Evolutionary conservation across 352 stramenopile genomes (phyloP).

Genomic region (Lagenidium sp.): DNA sequence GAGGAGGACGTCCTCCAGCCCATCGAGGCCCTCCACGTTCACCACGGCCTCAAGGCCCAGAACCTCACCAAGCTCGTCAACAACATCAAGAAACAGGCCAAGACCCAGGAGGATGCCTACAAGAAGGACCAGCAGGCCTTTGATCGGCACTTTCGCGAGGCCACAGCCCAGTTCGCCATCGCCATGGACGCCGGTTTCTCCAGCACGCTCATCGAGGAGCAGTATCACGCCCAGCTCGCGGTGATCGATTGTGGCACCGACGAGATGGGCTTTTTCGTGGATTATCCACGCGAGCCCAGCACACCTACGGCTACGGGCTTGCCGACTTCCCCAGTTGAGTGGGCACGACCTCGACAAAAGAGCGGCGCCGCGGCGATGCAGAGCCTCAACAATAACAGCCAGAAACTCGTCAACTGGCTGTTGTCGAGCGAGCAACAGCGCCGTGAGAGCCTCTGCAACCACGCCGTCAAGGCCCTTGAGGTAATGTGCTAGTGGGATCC

Average conservation of each 20-base stretch:
- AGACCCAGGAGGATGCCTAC: constrained; percentile 65
- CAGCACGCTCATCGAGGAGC: constrained; percentile 53
- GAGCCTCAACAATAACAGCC: constrained; percentile 49
- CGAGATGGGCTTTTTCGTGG: neutral
- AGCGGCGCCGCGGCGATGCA: constrained; percentile 17
- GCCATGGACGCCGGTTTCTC: constrained; percentile 74
- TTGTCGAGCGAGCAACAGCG: constrained; percentile 53
- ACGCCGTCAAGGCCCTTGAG: constrained; percentile 47
- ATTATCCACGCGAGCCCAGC: too few species aligned
- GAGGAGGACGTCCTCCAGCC: constrained; percentile 71
- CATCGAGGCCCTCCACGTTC: constrained; percentile 47
- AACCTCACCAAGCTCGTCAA: constrained; percentile 43
- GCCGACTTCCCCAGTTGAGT: neutral
- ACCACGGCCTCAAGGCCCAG: constrained; percentile 44
- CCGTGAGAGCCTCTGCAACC: constrained; percentile 57
- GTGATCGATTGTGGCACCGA: constrained; percentile 26
- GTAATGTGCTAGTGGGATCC: constrained; percentile 15
- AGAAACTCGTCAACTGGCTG: constrained; percentile 78
- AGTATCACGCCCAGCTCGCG: constrained; percentile 45
- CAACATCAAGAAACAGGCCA: constrained; percentile 71
- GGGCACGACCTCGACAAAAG: neutral
- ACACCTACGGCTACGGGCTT: too few species aligned
- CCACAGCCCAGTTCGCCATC: constrained; percentile 38
- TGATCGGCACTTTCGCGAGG: constrained; percentile 67
- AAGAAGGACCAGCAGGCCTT: constrained; percentile 60